Conservation (phyloP, 148 eudicot species). For the Vaccinium corymbosum region DNA sequence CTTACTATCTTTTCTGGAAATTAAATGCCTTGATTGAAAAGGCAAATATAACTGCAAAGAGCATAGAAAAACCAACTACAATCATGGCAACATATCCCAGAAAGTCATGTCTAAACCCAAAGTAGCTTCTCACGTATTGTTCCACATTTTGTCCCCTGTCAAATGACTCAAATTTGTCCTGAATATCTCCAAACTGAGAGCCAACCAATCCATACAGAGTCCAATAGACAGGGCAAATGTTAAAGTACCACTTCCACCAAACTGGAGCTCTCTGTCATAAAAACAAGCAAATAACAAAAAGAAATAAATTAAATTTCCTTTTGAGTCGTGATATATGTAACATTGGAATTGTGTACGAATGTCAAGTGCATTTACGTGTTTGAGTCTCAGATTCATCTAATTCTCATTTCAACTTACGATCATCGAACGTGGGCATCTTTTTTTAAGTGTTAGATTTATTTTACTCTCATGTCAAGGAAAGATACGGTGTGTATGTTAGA, state of each 20-base stretch:
- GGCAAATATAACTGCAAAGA: constrained; percentile 61
- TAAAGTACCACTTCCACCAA: constrained; percentile 56
- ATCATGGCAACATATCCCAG: constrained; percentile 46
- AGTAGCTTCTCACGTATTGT: constrained; percentile 36
- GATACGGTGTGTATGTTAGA: not conserved
- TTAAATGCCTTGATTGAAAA: constrained; percentile 56
- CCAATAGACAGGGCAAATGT: constrained; percentile 31
- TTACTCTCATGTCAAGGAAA: not conserved
- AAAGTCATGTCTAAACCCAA: constrained; percentile 57
- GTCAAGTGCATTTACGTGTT: not conserved
- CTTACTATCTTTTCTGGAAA: constrained; percentile 56
- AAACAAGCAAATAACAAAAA: not conserved
- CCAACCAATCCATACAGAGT: constrained; percentile 37
- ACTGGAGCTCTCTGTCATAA: constrained; percentile 35
- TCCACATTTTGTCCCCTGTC: constrained; percentile 23
- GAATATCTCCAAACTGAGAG: constrained; percentile 37
- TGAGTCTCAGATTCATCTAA: not conserved
- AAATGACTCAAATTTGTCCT: constrained; percentile 5
- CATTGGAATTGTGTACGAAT: not conserved
- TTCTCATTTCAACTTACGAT: not conserved
- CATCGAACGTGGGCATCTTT: not conserved
- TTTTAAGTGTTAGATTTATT: not conserved
- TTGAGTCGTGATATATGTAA: not conserved
- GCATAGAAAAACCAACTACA: constrained; percentile 33
- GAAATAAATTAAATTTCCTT: not conserved